Evolutionary conservation across 352 stramenopile species (phyloP), one percentile per base, ranked within the genome.

Genomic region (Lagenidium sp.): DNA sequence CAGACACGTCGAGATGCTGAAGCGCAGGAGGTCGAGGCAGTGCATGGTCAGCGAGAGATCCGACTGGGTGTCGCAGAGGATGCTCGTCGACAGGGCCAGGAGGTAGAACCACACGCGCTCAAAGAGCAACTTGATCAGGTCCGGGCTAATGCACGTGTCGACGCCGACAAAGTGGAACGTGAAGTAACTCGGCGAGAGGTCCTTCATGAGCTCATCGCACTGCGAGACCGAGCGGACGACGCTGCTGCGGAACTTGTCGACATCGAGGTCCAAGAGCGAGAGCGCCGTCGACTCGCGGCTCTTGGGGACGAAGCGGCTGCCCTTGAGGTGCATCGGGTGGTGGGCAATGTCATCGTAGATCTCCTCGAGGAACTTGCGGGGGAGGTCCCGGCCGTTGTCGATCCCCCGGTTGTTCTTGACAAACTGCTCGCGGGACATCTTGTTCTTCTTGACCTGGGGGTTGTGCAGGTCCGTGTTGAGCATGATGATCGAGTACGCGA

Each of bases 391-490:
- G 4, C 76, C 77, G 42, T 95, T 87, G 51, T 97, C 88, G 8
- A 97, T 94, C 4, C 88, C 91, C 38, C 92, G 72, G 38, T 98
- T 85, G 63, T 99, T 98, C 28, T 92, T 97, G n/a, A 98, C 71
- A 65, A 99, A 99, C 42, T 98, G 94, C 3, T 95, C 70, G 55
- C 93, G 95, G 0, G 91, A 97, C 94, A 98, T 99, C 54, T 95
- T 97, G 65, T 98, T 98, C 30, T 87, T 93, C 55, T 94, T 90
- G 13, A 95, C 82, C 45, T 92, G 72, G 3, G 84, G 84, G 35
- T 95, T 95, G 67, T 95, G 82, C 28, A 94, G 49, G 47, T 95
- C 84, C 1, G 84, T 94, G 49, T 95, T 95, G 6, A 95, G 60
- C 82, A 95, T 94, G 36, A 95, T 94, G 38, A 91, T 91, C 10